Conservation (phyloP, 2,329 filamentous ascomycete genomes). For the Verticillium nonalfalfae region DNA sequence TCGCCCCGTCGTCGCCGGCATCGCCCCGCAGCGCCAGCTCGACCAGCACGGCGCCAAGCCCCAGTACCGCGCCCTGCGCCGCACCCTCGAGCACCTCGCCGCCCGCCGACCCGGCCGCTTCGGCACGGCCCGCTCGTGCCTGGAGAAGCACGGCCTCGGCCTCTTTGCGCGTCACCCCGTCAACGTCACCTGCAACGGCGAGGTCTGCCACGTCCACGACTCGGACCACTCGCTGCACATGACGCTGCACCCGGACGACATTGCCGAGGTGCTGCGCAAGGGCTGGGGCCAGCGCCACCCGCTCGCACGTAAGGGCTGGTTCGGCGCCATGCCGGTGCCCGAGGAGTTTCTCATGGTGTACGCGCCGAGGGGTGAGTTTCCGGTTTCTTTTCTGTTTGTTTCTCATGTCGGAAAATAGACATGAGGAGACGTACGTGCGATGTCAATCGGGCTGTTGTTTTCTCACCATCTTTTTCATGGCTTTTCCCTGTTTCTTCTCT, state of each 20-base stretch:
- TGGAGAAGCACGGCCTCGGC: slow-evolving; percentile 76
- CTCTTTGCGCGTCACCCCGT: slow-evolving; percentile 63
- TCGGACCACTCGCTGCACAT: slow-evolving; percentile 73
- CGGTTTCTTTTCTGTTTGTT: neutral
- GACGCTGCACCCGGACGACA: slow-evolving; percentile 73
- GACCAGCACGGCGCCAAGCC: slow-evolving; percentile 53
- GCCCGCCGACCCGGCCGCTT: slow-evolving; percentile 37
- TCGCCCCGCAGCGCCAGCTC: slow-evolving; percentile 75
- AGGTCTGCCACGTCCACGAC: slow-evolving; percentile 75
- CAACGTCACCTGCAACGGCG: slow-evolving; percentile 69
- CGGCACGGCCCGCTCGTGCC: slow-evolving; percentile 62
- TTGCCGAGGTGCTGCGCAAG: slow-evolving; percentile 61
- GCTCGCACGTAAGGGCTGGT: slow-evolving; percentile 60
- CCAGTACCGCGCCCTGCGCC: slow-evolving; percentile 50
- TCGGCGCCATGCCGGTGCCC: slow-evolving; percentile 60
- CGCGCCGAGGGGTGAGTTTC: slow-evolving; percentile 54
- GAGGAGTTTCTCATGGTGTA: slow-evolving; percentile 77
- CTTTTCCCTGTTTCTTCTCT: too few species aligned
- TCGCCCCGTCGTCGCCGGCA: slow-evolving; percentile 64
- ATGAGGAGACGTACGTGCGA: too few species aligned
- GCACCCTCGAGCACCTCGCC: slow-evolving; percentile 46
- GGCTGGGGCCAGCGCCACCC: slow-evolving; percentile 74
- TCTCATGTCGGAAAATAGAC: neutral
- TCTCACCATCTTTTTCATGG: too few species aligned
- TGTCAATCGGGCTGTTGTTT: too few species aligned